A percentile compares a stretch with the other conserved stretches of the same genome.
Conservation (phyloP, 495 filamentous ascomycete genomes). For the Penicillium atrosanguineum region DNA sequence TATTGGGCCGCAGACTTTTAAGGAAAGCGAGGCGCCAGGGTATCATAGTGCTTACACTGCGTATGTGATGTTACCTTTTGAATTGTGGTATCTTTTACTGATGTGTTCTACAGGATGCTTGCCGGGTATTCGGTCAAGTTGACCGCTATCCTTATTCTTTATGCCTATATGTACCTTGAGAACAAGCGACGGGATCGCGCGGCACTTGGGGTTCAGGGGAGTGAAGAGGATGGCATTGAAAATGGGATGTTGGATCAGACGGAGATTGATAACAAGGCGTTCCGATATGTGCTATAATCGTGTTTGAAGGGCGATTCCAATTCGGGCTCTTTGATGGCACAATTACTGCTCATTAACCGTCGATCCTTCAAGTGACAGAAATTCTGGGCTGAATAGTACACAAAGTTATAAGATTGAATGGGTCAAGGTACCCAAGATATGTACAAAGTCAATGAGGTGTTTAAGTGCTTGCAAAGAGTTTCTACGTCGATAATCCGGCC, state of each 20-base stretch:
- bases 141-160: constrained; percentile 42
- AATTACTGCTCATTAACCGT: too few species aligned
- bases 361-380: too few species aligned
- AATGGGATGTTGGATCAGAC: constrained; percentile 55
- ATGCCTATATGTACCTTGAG: constrained; percentile 51
- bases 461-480: too few species aligned
- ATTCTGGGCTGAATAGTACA: too few species aligned
- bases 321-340: too few species aligned
- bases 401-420: too few species aligned
- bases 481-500: background rate
- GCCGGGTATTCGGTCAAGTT: constrained; percentile 53
- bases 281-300: constrained; percentile 48
- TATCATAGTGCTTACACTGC: constrained; percentile 57
- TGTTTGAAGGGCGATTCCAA: too few species aligned
- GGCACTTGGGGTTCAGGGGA: constrained; percentile 30
- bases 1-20: constrained; percentile 54
- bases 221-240: constrained; percentile 49
- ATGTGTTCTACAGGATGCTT: constrained; percentile 37
- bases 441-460: too few species aligned
- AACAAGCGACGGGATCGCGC: constrained; percentile 53
- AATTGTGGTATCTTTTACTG: background rate
- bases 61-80: constrained; percentile 11
- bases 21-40: constrained; percentile 47
- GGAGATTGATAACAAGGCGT: constrained; percentile 55
- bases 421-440: too few species aligned